Evolutionary conservation across 192 early-diverging fungal species (phyloP).

Genomic region (Rhizoclosmatium globosum): DNA sequence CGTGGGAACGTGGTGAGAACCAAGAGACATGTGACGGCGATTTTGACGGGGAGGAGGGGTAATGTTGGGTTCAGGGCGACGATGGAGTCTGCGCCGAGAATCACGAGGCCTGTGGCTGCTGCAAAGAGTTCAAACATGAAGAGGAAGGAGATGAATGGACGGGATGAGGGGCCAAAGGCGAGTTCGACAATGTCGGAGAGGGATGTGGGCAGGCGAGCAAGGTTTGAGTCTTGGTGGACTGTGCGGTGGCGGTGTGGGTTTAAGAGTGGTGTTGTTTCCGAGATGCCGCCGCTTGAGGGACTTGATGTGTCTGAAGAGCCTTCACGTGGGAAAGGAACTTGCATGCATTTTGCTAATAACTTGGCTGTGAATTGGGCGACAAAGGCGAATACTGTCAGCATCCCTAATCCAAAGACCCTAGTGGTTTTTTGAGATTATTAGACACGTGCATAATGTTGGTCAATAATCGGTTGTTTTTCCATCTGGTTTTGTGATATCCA

Average conservation of each 20-base stretch:
- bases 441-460: too few relatives aligned
- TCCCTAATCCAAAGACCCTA: slow-evolving; percentile 53
- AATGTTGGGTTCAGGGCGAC: slow-evolving; percentile 41
- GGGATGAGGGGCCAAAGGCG: slow-evolving; percentile 54
- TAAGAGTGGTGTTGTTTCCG: slow-evolving; percentile 32
- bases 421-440: too few relatives aligned
- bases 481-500: too few relatives aligned
- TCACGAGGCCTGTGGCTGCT: slow-evolving; percentile 54
- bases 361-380: slow-evolving; percentile 64
- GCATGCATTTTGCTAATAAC: slow-evolving; percentile 65
- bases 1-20: slow-evolving; percentile 60
- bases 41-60: slow-evolving; percentile 50
- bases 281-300: too few relatives aligned
- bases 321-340: slow-evolving; percentile 26
- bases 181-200: slow-evolving; percentile 56
- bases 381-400: slow-evolving; percentile 51
- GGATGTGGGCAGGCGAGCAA: slow-evolving; percentile 36
- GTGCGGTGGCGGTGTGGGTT: slow-evolving; percentile 25
- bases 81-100: slow-evolving; percentile 56
- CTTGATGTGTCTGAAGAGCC: too few relatives aligned
- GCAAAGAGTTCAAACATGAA: slow-evolving; percentile 60
- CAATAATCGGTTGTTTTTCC: too few relatives aligned
- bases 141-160: slow-evolving; percentile 47
- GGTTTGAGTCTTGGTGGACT: background rate
- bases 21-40: slow-evolving; percentile 54